Evolutionary conservation across 805 yeast species (phyloP).

Genomic region (Kazachstania martiniae): DNA sequence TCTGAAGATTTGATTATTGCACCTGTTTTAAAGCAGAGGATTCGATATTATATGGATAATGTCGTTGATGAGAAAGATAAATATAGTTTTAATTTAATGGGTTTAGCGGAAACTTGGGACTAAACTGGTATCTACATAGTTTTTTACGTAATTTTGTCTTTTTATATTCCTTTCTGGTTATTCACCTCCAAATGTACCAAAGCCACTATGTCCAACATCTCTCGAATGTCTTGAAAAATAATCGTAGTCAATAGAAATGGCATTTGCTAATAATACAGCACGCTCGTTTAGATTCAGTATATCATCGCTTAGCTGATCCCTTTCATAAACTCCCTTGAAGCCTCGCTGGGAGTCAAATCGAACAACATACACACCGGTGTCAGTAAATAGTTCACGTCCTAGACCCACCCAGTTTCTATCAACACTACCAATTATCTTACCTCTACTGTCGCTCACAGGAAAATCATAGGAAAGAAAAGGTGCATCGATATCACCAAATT

Average conservation of each 20-base stretch:
- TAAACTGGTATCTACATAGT: not conserved
- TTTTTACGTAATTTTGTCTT: constrained; percentile 1
- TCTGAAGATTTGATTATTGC: constrained; percentile 43
- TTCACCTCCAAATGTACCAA: constrained; percentile 15
- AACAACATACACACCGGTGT: constrained; percentile 84
- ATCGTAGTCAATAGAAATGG: constrained; percentile 89
- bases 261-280: constrained; percentile 76
- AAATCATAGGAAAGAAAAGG: constrained; percentile 82
- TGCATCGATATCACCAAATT: constrained; percentile 81
- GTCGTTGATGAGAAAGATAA: constrained; percentile 46
- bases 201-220: constrained; percentile 39
- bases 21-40: constrained; percentile 38
- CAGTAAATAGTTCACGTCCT: constrained; percentile 87
- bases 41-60: constrained; percentile 55
- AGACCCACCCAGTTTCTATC: constrained; percentile 94
- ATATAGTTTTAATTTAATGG: constrained; percentile 66
- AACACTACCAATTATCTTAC: constrained; percentile 58
- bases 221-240: constrained; percentile 90
- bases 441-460: constrained; percentile 53
- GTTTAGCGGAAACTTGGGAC: constrained; percentile 38
- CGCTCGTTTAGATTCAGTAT: constrained; percentile 66
- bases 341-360: constrained; percentile 64
- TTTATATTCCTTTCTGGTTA: too few relatives aligned
- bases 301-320: constrained; percentile 22
- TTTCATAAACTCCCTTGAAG: constrained; percentile 50